Evolutionary conservation across 768 basidiomycete species (phyloP), one percentile per base, ranked within the genome.

Genomic region (Daedalea quercina): DNA sequence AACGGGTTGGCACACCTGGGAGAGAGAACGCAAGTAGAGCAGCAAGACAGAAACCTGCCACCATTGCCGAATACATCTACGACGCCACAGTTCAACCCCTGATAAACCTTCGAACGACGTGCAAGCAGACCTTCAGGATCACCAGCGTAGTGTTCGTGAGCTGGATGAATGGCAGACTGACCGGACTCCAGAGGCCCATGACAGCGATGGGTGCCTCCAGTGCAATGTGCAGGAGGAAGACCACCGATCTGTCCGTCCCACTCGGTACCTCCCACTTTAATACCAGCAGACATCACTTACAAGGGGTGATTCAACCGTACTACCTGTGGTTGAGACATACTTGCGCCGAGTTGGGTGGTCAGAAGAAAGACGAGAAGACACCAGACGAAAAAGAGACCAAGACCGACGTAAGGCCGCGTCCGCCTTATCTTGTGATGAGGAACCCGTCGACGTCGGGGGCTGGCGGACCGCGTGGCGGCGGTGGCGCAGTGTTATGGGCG

Each of bases 71-170:
- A 63, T 89, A 91, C 43, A 92, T 64, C 90, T 92, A 56, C 33
- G 19, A 31, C 35, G 25, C 35, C 13, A 50, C 45, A 23, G 45
- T 37, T 40, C 43, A 24, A 45, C 17, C 19, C 44, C 44, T 12
- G 23, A 7, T 22, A 45, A 19, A 28, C 17, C 33, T 40, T 33
- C 24, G n/a, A 0, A 9, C 26, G 9, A 12, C 20, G 31, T 20
- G 13, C 3, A 19, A 3, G 58, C 72, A n/a, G 46, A 85, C 90
- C 76, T 91, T 91, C 45, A 90, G 68, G 8, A 92, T 57, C 1
- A 90, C 80, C 8, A 91, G 47, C 0, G 88, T 80, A 4, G 90
- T 92, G 71, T 93, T 93, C 60, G 84, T 91, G 59, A 90, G 74
- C 64, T 90, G 80, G 51, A 91, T 58, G 65, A 93, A 90, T 0